Evolutionary conservation across 371 early-diverging fungal species (phyloP).

Genomic region (Funneliformis caledonium): DNA sequence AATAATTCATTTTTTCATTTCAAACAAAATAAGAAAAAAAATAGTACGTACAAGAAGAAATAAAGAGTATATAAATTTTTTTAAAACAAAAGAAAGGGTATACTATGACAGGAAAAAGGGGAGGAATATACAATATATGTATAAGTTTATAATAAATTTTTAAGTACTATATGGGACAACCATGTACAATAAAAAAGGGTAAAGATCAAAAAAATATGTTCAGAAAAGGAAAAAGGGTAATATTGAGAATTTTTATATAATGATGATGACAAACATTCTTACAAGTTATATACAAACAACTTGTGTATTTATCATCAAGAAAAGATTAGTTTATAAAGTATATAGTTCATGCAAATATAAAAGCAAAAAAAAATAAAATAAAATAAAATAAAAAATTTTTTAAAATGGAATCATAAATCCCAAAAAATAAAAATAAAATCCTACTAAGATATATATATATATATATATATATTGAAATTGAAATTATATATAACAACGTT

Average conservation of each 20-base stretch:
- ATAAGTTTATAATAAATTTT: background rate
- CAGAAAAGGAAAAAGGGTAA: slow-evolving; percentile 11
- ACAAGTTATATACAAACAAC: background rate
- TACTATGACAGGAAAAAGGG: slow-evolving; percentile 1
- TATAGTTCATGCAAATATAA: slow-evolving; percentile 18
- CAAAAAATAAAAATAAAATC: background rate
- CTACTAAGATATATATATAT: background rate
- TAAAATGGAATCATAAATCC: background rate
- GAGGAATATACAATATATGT: slow-evolving; percentile 1
- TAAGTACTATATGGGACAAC: slow-evolving; percentile 1
- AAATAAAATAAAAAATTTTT: background rate
- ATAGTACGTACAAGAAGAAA: slow-evolving; percentile 10
- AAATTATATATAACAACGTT: slow-evolving; percentile 30
- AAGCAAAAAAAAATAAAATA: background rate
- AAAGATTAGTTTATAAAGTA: background rate
- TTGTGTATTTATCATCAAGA: background rate
- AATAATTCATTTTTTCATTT: no score
- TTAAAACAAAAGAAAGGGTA: slow-evolving; percentile 1
- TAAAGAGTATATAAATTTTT: background rate
- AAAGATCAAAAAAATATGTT: slow-evolving; percentile 33
- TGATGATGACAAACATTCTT: background rate
- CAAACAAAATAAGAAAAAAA: background rate
- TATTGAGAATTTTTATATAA: slow-evolving; percentile 12
- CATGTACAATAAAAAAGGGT: slow-evolving; percentile 20
- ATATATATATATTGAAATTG: background rate